These are phyloP conservation scores for Calonectria henricotiae DNA, from an alignment of 2,329 filamentous ascomycete species.

Conservation along the genomic window DNA sequence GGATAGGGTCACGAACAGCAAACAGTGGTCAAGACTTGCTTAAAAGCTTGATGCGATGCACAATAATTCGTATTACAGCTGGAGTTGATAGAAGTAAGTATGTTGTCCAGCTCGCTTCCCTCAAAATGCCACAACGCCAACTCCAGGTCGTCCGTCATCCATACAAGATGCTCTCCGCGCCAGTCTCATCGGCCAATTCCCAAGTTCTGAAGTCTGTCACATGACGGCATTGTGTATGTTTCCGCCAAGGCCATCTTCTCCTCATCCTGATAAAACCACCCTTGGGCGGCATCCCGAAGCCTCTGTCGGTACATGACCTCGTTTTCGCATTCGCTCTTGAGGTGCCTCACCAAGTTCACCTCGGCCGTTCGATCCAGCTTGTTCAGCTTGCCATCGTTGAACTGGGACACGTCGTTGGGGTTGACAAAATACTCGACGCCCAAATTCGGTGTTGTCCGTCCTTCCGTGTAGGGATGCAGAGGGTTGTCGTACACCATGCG, in stretches of 20 bases:
- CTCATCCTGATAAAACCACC: constrained; percentile 89
- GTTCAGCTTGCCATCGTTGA: constrained; percentile 77
- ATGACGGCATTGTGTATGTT: constrained; percentile 68
- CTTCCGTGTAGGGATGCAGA: constrained; percentile 79
- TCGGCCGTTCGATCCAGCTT: constrained; percentile 87
- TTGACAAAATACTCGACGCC: constrained; percentile 90
- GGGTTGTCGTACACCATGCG: constrained; percentile 83
- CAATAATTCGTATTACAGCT: constrained; percentile 32
- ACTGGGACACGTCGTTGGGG: constrained; percentile 82
- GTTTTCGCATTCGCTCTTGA: constrained; percentile 81
- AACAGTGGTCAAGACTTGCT: not conserved
- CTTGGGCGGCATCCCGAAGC: constrained; percentile 83
- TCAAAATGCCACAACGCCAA: constrained; percentile 54
- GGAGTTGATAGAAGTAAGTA: constrained; percentile 27
- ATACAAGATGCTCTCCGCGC: constrained; percentile 46
- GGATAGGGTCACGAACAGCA: not conserved
- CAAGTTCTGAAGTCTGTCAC: constrained; percentile 67
- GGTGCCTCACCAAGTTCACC: constrained; percentile 76
- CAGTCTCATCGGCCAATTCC: constrained; percentile 51
- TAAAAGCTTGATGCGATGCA: not conserved
- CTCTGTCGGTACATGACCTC: constrained; percentile 79
- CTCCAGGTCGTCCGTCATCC: constrained; percentile 44
- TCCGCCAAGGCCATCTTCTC: constrained; percentile 83
- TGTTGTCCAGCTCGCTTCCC: constrained; percentile 49
- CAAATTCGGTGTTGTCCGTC: constrained; percentile 79